Percentiles rank a stretch among this genome's conserved stretches.
These are phyloP conservation scores for Teratosphaeriaceae sp. DNA, from an alignment of 2,329 filamentous ascomycete genomes.

Conservation along the genomic window DNA sequence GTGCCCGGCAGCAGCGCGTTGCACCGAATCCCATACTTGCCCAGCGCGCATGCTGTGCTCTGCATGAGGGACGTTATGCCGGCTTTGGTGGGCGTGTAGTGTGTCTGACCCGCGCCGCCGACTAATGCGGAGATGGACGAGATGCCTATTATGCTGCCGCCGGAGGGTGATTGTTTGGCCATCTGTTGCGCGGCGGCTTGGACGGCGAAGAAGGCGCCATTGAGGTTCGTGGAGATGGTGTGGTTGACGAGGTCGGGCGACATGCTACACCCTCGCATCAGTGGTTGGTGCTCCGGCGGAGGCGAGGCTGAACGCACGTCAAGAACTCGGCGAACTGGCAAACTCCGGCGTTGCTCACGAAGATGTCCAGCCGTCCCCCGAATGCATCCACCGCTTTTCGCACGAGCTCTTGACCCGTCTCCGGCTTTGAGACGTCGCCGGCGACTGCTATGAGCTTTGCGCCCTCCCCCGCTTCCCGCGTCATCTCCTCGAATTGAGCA, in stretches of 20 bases:
- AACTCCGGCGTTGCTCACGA: conserved; percentile 83
- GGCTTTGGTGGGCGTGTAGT: conserved; percentile 87
- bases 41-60: conserved; percentile 71
- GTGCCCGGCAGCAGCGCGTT: conserved; percentile 81
- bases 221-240: conserved; percentile 74
- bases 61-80: conserved; percentile 78
- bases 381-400: conserved; percentile 56
- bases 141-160: conserved; percentile 74
- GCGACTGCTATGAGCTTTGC: conserved; percentile 56
- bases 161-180: conserved; percentile 53
- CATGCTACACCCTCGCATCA: conserved; percentile 42
- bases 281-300: conserved; percentile 5
- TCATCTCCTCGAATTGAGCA: conserved; percentile 44
- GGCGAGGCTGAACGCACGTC: conserved; percentile 39
- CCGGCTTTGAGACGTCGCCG: conserved; percentile 71
- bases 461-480: conserved; percentile 31
- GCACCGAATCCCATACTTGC: conserved; percentile 68
- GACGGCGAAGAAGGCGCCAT: conserved; percentile 80
- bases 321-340: conserved; percentile 86
- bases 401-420: conserved; percentile 64
- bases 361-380: conserved; percentile 53
- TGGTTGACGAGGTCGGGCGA: conserved; percentile 61
- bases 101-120: conserved; percentile 70
- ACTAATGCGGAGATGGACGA: conserved; percentile 69
- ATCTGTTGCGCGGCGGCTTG: conserved; percentile 83